Evolutionary conservation across 2,329 filamentous ascomycete genomes (phyloP).

Genomic region (Magnaporthiopsis poae): DNA sequence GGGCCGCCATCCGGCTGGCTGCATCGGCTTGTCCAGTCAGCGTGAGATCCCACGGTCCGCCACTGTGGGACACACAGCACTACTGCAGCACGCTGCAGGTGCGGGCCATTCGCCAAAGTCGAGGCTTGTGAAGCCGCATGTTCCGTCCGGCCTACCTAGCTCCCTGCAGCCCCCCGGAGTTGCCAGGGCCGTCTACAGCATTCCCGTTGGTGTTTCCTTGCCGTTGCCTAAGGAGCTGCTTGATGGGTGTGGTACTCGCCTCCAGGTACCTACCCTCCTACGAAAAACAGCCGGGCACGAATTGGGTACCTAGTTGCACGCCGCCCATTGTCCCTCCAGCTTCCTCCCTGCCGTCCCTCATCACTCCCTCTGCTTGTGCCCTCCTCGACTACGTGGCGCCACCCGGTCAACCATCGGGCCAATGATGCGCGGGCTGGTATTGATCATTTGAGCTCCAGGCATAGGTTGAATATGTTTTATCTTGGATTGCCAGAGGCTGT

Average conservation of each 20-base stretch:
- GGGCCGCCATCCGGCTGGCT: not conserved
- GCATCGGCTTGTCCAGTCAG: not conserved
- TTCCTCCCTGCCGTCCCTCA: not conserved
- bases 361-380: not conserved
- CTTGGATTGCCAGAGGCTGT: not conserved
- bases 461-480: not conserved
- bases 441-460: conserved; percentile 3
- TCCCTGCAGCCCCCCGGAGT: not conserved
- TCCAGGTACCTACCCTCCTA: not conserved
- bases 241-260: not conserved
- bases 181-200: not conserved
- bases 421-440: conserved; percentile 1
- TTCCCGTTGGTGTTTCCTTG: not conserved
- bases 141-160: not conserved
- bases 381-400: conserved; percentile 1
- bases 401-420: not conserved
- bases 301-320: not conserved
- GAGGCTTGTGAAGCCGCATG: not conserved
- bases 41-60: too few species aligned
- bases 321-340: not conserved
- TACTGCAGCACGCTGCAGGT: not conserved
- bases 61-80: not conserved
- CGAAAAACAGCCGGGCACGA: not conserved
- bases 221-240: not conserved
- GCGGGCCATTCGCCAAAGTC: not conserved